phyloP scores from a whole-genome alignment of 2,329 filamentous ascomycete genomes.

The Tolypocladium capitatum region DNA sequence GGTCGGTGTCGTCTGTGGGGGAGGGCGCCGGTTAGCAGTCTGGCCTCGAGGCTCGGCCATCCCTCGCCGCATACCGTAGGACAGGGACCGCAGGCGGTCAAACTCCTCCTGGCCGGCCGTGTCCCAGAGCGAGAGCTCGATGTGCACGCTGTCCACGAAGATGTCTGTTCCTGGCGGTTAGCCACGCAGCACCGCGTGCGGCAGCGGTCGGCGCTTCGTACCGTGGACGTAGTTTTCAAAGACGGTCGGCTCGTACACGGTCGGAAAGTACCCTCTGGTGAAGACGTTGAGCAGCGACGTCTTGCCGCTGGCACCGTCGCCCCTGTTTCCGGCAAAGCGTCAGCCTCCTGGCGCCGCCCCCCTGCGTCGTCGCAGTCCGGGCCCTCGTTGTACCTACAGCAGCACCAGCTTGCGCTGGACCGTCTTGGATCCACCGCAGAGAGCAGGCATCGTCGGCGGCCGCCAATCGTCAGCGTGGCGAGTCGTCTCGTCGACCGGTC shows the following conservation, averaged over 20 bases:
- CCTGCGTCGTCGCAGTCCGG: background rate
- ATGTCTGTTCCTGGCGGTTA: conserved; percentile 50
- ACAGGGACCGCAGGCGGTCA: conserved; percentile 85
- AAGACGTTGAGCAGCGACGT: conserved; percentile 96
- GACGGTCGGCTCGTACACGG: conserved; percentile 94
- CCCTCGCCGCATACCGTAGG: conserved; percentile 52
- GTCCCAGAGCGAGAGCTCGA: conserved; percentile 96
- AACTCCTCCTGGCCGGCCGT: conserved; percentile 99
- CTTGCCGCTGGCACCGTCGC: conserved; percentile 94
- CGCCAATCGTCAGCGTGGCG: background rate
- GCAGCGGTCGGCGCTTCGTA: conserved; percentile 26
- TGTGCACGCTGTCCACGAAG: conserved; percentile 93
- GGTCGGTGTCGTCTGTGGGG: conserved; percentile 64
- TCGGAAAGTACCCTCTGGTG: conserved; percentile 94
- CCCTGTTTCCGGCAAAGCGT: conserved; percentile 36
- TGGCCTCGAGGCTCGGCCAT: background rate
- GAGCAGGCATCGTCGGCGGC: conserved; percentile 9
- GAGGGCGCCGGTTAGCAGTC: background rate
- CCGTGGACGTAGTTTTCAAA: conserved; percentile 99
- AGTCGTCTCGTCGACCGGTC: background rate
- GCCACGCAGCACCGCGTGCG: conserved; percentile 1
- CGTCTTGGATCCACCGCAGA: conserved; percentile 64
- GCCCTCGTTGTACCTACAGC: conserved; percentile 38
- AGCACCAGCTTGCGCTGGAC: conserved; percentile 95
- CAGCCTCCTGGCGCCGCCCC: conserved; percentile 1